These are phyloP conservation scores for Multifurca ochricompacta DNA, from an alignment of 768 basidiomycete genomes.

Conservation along the genomic window DNA sequence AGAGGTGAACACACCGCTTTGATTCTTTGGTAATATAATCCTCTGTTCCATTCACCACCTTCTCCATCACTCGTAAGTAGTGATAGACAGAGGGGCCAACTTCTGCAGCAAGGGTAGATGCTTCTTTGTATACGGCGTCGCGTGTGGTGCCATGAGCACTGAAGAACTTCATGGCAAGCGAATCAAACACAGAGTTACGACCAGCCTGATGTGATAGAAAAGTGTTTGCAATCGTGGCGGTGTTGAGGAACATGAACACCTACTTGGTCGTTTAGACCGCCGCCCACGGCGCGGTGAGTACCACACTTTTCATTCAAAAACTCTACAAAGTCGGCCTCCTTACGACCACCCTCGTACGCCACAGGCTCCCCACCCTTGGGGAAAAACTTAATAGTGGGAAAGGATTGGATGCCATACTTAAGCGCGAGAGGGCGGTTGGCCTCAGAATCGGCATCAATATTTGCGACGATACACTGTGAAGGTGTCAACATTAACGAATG, in stretches of 20 bases:
- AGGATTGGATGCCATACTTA: conserved; percentile 69
- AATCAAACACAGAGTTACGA: conserved; percentile 68
- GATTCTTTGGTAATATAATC: conserved; percentile 81
- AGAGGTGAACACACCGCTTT: conserved; percentile 49
- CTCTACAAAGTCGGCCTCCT: conserved; percentile 64
- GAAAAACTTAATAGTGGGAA: conserved; percentile 97
- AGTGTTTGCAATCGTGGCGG: background rate
- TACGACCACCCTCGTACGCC: conserved; percentile 62
- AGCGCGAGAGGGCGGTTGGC: conserved; percentile 63
- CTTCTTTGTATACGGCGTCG: conserved; percentile 57
- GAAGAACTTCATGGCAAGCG: conserved; percentile 69
- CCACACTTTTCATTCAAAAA: conserved; percentile 87
- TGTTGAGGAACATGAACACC: background rate
- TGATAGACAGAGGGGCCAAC: conserved; percentile 54
- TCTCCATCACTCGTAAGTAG: conserved; percentile 89
- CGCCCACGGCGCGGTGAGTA: conserved; percentile 74
- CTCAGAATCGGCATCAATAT: conserved; percentile 83
- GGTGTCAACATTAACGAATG: conserved; percentile 11
- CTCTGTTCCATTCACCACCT: conserved; percentile 61
- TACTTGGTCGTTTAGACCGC: conserved; percentile 67
- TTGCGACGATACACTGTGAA: conserved; percentile 76
- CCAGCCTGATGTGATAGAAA: conserved; percentile 52
- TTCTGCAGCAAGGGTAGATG: conserved; percentile 42
- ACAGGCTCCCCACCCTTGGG: conserved; percentile 53
- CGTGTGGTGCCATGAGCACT: conserved; percentile 48